Base-by-base conservation (phyloP, 2,329 filamentous ascomycete species). In the Cyphellophora europaea region DNA sequence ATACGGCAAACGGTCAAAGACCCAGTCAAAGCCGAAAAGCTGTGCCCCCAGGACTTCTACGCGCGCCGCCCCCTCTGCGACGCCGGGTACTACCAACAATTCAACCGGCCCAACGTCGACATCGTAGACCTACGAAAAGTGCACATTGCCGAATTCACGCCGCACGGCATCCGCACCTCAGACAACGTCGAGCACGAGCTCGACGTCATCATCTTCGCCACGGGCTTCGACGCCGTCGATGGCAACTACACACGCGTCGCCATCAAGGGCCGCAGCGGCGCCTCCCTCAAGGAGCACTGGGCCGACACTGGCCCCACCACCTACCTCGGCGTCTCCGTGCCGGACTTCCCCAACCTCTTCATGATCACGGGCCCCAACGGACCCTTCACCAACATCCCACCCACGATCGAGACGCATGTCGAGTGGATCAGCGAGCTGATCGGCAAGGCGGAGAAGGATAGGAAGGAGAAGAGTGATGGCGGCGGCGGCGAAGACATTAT, bases 311-410 rank as follows among this genome's bases (percentile, higher is more conserved):
- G 42, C 5, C 38, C 42, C 11, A 44, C 38, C 14, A 58, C 58
- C 1, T 64, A 59, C 36, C 43, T 69, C 2, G 66, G 66, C 2
- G 52, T 62, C 15, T 54, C 55, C 0, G 54, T 58, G 8, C 43
- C 54, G n/a, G 50, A 54, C 3, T 66, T 64, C 41, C 63, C 66
- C 0, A 71, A 72, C 30, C 57, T 69, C 53, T 67, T 71, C 50
- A 61, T 63, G 37, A 47, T 69, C 37, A 76, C 74, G 42, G 71
- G 72, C 0, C 55, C 64, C 1, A 72, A 78, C 17, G 69, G 59
- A 0, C 73, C 73, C 1, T 55, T 77, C 4, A 53, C 61, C 47
- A 79, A 77, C 45, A 72, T 72, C 0, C 74, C 74, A 0, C 63
- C 67, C 0, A 62, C 58, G 1, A 62, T 70, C 11, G 70, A 75